A percentile compares a stretch with the other conserved stretches of the same genome.
Conservation (phyloP, 2,329 filamentous ascomycete genomes). For the Claviceps monticola region DNA sequence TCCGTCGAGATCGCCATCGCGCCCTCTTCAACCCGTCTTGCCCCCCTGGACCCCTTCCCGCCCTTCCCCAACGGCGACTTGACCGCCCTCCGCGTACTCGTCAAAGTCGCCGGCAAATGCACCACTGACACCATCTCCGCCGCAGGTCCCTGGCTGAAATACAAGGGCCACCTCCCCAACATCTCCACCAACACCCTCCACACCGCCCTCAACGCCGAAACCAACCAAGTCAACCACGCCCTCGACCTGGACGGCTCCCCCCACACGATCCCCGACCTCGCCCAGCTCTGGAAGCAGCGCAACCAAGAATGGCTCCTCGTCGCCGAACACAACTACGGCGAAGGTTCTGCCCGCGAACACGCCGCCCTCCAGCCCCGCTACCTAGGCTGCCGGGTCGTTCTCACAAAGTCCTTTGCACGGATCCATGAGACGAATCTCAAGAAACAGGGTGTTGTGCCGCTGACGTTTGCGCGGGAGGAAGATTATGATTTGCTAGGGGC, state of each 20-base stretch:
- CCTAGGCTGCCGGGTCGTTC: constrained; percentile 70
- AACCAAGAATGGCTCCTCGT: constrained; percentile 81
- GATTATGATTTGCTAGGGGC: constrained; percentile 79
- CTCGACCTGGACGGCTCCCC: constrained; percentile 70
- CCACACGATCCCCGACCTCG: constrained; percentile 77
- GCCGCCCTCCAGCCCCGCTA: constrained; percentile 84
- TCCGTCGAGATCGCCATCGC: constrained; percentile 62
- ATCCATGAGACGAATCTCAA: constrained; percentile 95
- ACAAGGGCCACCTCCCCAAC: constrained; percentile 97
- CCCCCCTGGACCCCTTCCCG: constrained; percentile 78
- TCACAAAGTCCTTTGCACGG: constrained; percentile 76
- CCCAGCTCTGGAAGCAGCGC: constrained; percentile 64
- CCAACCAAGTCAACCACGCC: constrained; percentile 80
- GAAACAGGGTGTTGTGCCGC: constrained; percentile 91
- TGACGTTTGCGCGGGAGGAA: constrained; percentile 76
- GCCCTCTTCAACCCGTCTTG: constrained; percentile 79
- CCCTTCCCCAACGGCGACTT: constrained; percentile 70
- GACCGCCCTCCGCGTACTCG: constrained; percentile 66
- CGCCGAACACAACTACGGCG: constrained; percentile 94
- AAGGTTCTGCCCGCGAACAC: constrained; percentile 80
- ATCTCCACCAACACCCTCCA: constrained; percentile 96
- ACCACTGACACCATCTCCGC: constrained; percentile 98
- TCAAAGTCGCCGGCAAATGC: constrained; percentile 95
- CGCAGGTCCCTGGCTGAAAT: constrained; percentile 94
- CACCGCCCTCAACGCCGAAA: constrained; percentile 83